These are phyloP conservation scores for Violaceomyces palustris DNA, from an alignment of 1,284 basidiomycete genomes.

Conservation along the genomic window DNA sequence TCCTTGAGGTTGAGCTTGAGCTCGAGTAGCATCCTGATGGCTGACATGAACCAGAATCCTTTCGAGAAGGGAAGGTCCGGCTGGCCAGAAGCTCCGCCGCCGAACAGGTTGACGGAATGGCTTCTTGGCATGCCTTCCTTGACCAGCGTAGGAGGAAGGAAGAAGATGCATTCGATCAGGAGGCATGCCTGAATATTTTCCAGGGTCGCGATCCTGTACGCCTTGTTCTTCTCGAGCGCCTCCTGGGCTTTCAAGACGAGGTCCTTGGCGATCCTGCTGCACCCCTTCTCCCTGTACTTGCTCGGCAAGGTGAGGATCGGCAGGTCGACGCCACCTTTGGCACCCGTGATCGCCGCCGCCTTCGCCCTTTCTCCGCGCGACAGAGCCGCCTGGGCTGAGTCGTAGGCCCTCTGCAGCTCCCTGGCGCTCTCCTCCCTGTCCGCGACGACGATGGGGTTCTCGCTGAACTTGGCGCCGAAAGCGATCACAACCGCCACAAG, in stretches of 20 bases:
- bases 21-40: slow-evolving; percentile 35
- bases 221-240: slow-evolving; percentile 69
- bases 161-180: slow-evolving; percentile 35
- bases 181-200: slow-evolving; percentile 62
- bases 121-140: background rate
- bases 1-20: slow-evolving; percentile 34
- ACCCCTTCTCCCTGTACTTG: slow-evolving; percentile 54
- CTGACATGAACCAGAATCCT: slow-evolving; percentile 34
- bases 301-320: slow-evolving; percentile 24
- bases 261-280: slow-evolving; percentile 71
- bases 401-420: slow-evolving; percentile 20
- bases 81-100: slow-evolving; percentile 16
- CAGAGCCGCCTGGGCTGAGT: slow-evolving; percentile 20
- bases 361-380: slow-evolving; percentile 21
- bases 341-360: slow-evolving; percentile 21
- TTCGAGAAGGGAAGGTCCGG: slow-evolving; percentile 13
- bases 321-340: slow-evolving; percentile 30
- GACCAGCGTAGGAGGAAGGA: slow-evolving; percentile 21
- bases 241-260: slow-evolving; percentile 60
- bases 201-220: slow-evolving; percentile 70
- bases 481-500: slow-evolving; percentile 81
- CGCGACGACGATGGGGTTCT: slow-evolving; percentile 71
- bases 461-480: slow-evolving; percentile 86
- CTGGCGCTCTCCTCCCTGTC: slow-evolving; percentile 66
- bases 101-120: slow-evolving; percentile 19